These are phyloP conservation scores for Wickerhamiella domercqiae DNA, from an alignment of 805 yeast species.

Conservation along the genomic window DNA sequence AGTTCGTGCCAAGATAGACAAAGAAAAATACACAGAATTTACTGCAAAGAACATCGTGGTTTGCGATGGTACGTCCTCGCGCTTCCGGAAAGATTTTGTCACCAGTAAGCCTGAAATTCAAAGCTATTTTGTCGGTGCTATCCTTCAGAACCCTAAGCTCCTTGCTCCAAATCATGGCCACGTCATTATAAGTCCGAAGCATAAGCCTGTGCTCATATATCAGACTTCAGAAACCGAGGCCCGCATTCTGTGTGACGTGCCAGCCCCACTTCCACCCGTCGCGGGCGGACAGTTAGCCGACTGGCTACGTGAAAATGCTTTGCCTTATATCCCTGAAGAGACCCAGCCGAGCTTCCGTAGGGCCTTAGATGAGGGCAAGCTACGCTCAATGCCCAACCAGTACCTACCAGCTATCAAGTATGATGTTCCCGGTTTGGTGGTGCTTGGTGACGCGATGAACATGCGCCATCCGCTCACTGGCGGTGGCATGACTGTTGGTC, in stretches of 20 bases:
- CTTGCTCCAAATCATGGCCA: slow-evolving; percentile 75
- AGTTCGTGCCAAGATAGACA: slow-evolving; percentile 31
- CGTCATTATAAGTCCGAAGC: slow-evolving; percentile 61
- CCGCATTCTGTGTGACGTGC: slow-evolving; percentile 76
- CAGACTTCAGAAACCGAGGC: slow-evolving; percentile 75
- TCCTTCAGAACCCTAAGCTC: slow-evolving; percentile 55
- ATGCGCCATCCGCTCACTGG: slow-evolving; percentile 98
- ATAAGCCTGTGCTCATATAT: slow-evolving; percentile 78
- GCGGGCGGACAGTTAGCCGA: slow-evolving; percentile 38
- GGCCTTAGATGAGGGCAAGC: slow-evolving; percentile 45
- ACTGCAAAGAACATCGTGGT: slow-evolving; percentile 53
- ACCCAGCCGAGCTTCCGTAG: slow-evolving; percentile 50
- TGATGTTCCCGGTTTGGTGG: slow-evolving; percentile 62
- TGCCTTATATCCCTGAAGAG: slow-evolving; percentile 50
- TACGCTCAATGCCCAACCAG: slow-evolving; percentile 87
- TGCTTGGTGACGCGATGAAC: slow-evolving; percentile 86
- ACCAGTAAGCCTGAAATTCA: slow-evolving; percentile 52
- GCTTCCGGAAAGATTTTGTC: slow-evolving; percentile 62
- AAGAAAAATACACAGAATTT: slow-evolving; percentile 24
- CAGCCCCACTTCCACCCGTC: slow-evolving; percentile 60
- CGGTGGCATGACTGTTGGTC: slow-evolving; percentile 98
- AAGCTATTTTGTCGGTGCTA: slow-evolving; percentile 78
- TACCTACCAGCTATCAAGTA: slow-evolving; percentile 57
- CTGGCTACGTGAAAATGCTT: slow-evolving; percentile 46
- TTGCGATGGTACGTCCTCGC: slow-evolving; percentile 91